phyloP scores from a whole-genome alignment of 1,284 basidiomycete species.

The Anthracocystis setariae region DNA sequence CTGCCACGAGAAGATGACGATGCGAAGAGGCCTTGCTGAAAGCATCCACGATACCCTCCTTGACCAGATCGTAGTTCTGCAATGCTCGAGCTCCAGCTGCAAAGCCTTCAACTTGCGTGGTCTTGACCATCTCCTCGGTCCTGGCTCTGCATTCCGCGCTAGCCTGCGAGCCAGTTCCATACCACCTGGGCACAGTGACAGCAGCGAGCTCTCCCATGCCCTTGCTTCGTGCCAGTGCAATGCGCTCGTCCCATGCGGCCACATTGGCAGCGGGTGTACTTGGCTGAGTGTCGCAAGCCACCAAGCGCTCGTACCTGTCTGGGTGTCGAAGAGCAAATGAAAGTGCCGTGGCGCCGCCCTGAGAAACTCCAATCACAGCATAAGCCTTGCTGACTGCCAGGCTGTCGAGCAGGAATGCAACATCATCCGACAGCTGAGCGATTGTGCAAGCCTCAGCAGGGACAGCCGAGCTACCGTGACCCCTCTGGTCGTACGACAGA shows the following conservation, averaged over 20 bases:
- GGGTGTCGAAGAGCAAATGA: conserved; percentile 68
- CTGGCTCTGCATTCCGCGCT: conserved; percentile 48
- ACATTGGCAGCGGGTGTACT: conserved; percentile 68
- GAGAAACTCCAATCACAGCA: conserved; percentile 69
- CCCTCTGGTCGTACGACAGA: conserved; percentile 69
- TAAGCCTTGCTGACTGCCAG: conserved; percentile 62
- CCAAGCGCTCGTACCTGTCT: conserved; percentile 59
- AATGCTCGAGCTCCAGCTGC: conserved; percentile 68
- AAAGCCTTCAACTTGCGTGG: conserved; percentile 69
- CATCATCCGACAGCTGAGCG: conserved; percentile 68
- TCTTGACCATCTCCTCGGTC: conserved; percentile 58
- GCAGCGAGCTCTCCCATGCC: conserved; percentile 68
- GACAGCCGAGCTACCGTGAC: conserved; percentile 67
- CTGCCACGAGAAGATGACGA: conserved; percentile 67
- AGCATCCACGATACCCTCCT: conserved; percentile 61
- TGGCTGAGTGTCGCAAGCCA: conserved; percentile 70
- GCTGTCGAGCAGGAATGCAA: conserved; percentile 66
- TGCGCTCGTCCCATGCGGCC: conserved; percentile 69
- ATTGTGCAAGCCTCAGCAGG: conserved; percentile 67
- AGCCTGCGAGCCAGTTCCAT: conserved; percentile 61
- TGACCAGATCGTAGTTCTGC: conserved; percentile 69
- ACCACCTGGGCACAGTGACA: conserved; percentile 69
- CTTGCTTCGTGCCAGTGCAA: conserved; percentile 62
- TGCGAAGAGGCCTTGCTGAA: conserved; percentile 34
- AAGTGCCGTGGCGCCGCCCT: conserved; percentile 70